phyloP scores from a whole-genome alignment of 75 land plant species.

The Isoetes taiwanensis region DNA sequence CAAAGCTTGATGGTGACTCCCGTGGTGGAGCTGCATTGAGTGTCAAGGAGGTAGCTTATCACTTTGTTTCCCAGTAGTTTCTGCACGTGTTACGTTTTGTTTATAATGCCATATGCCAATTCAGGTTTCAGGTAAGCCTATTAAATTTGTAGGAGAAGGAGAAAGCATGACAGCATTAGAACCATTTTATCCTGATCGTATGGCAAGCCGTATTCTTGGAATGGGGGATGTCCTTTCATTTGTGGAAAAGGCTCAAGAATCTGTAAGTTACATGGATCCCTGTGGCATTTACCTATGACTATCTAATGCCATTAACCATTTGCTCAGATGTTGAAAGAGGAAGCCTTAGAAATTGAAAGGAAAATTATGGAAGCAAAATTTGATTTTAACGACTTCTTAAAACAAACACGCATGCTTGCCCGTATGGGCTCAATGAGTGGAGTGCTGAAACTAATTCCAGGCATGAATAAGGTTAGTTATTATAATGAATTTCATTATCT shows the following conservation, averaged over 20 bases:
- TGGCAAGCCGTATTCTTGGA: constrained; percentile 93
- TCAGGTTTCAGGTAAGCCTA: constrained; percentile 98
- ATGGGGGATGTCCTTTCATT: constrained; percentile 99
- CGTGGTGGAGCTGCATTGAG: constrained; percentile 99
- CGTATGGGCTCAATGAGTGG: constrained; percentile 94
- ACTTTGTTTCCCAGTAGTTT: neutral
- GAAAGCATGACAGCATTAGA: constrained; percentile 95
- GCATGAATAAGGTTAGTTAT: constrained; percentile 76
- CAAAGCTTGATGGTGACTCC: constrained; percentile 99
- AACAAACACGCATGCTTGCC: constrained; percentile 79
- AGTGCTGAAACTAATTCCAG: constrained; percentile 78
- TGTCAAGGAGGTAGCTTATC: constrained; percentile 66
- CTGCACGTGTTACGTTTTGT: neutral
- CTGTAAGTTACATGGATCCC: constrained; percentile 58
- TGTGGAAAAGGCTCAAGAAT: constrained; percentile 98
- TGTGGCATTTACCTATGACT: neutral
- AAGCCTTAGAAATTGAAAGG: constrained; percentile 86
- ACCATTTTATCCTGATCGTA: constrained; percentile 95
- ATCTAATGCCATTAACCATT: neutral
- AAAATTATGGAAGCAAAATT: constrained; percentile 95
- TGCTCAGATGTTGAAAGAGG: constrained; percentile 87
- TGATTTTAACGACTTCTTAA: constrained; percentile 95
- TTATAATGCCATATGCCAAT: neutral
- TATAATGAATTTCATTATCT: neutral
- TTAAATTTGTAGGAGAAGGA: constrained; percentile 95